Evolutionary conservation across 2,329 filamentous ascomycete genomes (phyloP).

Genomic region (Trichoderma atroviride): DNA sequence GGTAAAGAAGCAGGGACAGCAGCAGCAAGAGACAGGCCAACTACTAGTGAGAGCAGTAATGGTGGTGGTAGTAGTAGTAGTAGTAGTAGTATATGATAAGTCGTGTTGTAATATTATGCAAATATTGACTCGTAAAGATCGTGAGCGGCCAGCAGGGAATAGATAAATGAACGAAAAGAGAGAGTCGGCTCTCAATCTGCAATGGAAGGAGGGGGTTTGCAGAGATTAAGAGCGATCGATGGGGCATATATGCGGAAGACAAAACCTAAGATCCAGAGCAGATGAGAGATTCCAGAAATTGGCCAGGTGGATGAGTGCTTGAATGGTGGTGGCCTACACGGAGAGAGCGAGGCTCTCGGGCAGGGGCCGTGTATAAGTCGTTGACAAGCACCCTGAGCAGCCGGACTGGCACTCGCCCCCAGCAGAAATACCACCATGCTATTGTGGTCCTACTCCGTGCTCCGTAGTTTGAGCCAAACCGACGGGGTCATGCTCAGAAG

Average conservation of each 20-base stretch:
- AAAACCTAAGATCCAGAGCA: background rate
- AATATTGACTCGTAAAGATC: constrained; percentile 23
- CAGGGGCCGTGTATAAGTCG: constrained; percentile 26
- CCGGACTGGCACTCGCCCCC: constrained; percentile 16
- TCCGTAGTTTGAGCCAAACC: constrained; percentile 26
- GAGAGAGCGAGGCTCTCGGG: constrained; percentile 24
- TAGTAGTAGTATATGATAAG: constrained; percentile 6
- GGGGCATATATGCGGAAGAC: constrained; percentile 16
- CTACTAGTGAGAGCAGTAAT: background rate
- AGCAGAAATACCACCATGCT: constrained; percentile 25
- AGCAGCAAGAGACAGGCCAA: constrained; percentile 15
- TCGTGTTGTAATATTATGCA: constrained; percentile 13
- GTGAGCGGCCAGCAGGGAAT: constrained; percentile 17
- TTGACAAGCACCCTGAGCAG: constrained; percentile 18
- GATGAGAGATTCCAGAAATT: constrained; percentile 21
- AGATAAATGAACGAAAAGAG: constrained; percentile 23
- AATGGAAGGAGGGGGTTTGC: background rate
- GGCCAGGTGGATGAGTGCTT: constrained; percentile 16
- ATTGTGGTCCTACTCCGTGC: constrained; percentile 30
- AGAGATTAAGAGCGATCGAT: constrained; percentile 23
- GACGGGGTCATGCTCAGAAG: constrained; percentile 30
- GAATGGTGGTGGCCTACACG: constrained; percentile 19
- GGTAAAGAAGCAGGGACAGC: constrained; percentile 11
- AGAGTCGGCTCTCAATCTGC: constrained; percentile 21
- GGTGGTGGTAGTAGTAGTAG: background rate